These are phyloP conservation scores for Dimargaris xerosporica DNA, from an alignment of 192 early-diverging fungal genomes.

Conservation along the genomic window DNA sequence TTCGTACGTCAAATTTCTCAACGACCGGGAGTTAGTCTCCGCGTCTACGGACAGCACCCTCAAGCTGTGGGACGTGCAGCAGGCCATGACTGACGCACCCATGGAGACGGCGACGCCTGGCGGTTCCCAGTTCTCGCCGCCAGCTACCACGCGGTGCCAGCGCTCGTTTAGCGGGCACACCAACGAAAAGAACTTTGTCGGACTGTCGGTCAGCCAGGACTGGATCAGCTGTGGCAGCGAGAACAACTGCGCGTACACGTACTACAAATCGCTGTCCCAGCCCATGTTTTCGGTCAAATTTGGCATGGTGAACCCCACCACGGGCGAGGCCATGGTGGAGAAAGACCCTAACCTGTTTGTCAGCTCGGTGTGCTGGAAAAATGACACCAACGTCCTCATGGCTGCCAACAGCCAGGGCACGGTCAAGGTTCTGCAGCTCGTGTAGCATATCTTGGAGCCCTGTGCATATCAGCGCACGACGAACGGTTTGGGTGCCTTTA, in stretches of 20 bases:
- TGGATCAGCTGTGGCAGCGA: constrained; percentile 92
- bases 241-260: constrained; percentile 76
- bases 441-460: constrained; percentile 19
- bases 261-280: constrained; percentile 53
- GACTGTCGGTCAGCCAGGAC: constrained; percentile 60
- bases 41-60: constrained; percentile 88
- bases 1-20: constrained; percentile 80
- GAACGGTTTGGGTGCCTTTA: too few species aligned
- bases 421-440: constrained; percentile 68
- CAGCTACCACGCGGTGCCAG: constrained; percentile 22
- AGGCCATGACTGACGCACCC: neutral
- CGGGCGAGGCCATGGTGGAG: constrained; percentile 38
- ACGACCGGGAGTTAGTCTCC: constrained; percentile 64
- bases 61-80: constrained; percentile 53
- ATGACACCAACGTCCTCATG: constrained; percentile 51
- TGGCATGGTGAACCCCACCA: constrained; percentile 52
- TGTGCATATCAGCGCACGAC: too few species aligned
- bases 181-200: constrained; percentile 98
- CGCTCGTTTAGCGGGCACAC: constrained; percentile 70
- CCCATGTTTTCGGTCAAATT: constrained; percentile 67
- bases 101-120: neutral
- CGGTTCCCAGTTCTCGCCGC: constrained; percentile 13
- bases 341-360: constrained; percentile 65
- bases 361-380: constrained; percentile 86
- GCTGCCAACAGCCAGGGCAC: constrained; percentile 84